Evolutionary conservation across 1,284 basidiomycete genomes (phyloP), one percentile per base, ranked within the genome.

Genomic region (Singerocomus inundabilis): DNA sequence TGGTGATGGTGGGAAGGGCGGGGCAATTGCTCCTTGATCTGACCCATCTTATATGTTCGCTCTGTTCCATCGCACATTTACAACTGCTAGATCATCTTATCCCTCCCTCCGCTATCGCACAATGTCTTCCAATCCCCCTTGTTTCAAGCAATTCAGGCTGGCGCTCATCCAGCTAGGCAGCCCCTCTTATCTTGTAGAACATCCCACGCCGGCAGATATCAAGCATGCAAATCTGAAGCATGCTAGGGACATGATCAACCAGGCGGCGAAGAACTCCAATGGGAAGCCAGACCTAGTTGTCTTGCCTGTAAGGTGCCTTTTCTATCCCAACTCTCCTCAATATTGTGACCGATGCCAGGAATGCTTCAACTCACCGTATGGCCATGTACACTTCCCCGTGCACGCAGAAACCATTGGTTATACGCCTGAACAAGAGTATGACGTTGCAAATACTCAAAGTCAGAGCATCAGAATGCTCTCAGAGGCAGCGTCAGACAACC

Each of bases 301-400:
- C 13, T 74, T 99, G 34, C 96, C 97, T 4, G 93, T 91, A 57
- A 52, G 83, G 64, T 12, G 24, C 21, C 12, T 36, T n/a, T 28
- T 18, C 46, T 10, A 32, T 29, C n/a, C 21, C 30, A 16, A 16
- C 6, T 32, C 31, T 9, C 15, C 38, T 16, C 6, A 10, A 28
- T 41, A 55, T 47, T 34, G 16, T 38, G 39, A 28, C 24, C 21
- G 13, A 34, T 38, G 44, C 21, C 60, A 95, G 85, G 96, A 99
- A 79, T 93, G 93, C 73, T 99, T 99, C 78, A 99, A 99, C 70
- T 95, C 92, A 12, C 94, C 95, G 0, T 99, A 99, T 63, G 95
- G 95, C 0, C 86, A 91, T 55, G 76, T 79, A 5, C 82, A 89
- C 63, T 96, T 97, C 65, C 85, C 90, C 0, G 76, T 84, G 25